Percentiles rank a stretch among this genome's conserved stretches.
Conservation (phyloP, 495 filamentous ascomycete species). For the Penicillium angulare region DNA sequence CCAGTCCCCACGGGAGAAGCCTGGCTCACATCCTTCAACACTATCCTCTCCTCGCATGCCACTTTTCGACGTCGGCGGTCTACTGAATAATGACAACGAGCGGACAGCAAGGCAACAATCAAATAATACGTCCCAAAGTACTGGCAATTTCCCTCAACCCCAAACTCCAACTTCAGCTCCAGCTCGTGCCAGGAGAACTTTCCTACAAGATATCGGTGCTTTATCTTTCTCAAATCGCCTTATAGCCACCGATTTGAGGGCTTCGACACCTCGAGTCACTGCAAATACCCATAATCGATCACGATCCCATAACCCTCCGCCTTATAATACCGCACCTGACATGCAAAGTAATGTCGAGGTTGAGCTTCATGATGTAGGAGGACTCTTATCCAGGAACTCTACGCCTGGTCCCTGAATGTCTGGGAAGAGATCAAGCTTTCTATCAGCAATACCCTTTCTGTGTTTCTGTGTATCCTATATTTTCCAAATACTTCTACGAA, state of each 20-base stretch:
- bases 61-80: conserved; percentile 71
- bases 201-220: conserved; percentile 59
- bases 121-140: conserved; percentile 6
- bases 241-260: not conserved
- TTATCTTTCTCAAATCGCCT: not conserved
- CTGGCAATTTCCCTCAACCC: too few species aligned
- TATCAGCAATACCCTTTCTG: too few species aligned
- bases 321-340: conserved; percentile 25
- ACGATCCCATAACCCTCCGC: conserved; percentile 13
- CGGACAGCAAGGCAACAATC: conserved; percentile 13
- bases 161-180: too few species aligned
- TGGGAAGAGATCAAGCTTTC: too few species aligned
- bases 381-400: conserved; percentile 32
- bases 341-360: conserved; percentile 22
- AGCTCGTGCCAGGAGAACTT: conserved; percentile 40
- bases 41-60: conserved; percentile 52
- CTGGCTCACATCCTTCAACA: not conserved
- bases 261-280: not conserved
- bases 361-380: conserved; percentile 56
- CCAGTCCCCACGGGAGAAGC: conserved; percentile 18
- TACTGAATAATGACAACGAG: conserved; percentile 45
- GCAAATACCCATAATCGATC: not conserved
- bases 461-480: too few species aligned
- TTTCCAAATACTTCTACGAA: too few species aligned
- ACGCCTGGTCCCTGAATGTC: not conserved